Percentiles rank a stretch among this genome's conserved stretches.
These are phyloP conservation scores for Zygotorulaspora florentina DNA, from an alignment of 805 yeast genomes.

Conservation along the genomic window DNA sequence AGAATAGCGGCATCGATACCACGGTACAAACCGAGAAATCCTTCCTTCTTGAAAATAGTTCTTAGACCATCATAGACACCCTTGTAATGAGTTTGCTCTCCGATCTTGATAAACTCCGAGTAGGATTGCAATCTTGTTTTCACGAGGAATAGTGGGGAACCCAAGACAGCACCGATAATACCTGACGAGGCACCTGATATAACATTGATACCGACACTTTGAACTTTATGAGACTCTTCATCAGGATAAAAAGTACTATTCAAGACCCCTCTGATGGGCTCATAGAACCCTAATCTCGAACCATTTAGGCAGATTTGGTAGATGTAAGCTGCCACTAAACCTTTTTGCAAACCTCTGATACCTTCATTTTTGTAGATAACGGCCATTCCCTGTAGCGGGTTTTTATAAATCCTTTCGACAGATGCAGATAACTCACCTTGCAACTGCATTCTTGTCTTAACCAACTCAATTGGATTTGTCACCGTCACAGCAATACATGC, in stretches of 20 bases:
- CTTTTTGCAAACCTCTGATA: slow-evolving; percentile 80
- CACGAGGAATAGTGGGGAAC: slow-evolving; percentile 87
- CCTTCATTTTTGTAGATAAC: slow-evolving; percentile 80
- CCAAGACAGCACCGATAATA: slow-evolving; percentile 79
- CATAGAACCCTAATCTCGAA: slow-evolving; percentile 90
- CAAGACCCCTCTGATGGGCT: slow-evolving; percentile 65
- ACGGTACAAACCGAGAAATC: slow-evolving; percentile 77
- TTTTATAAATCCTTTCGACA: slow-evolving; percentile 59
- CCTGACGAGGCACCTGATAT: slow-evolving; percentile 81
- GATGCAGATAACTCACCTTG: slow-evolving; percentile 80
- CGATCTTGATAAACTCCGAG: slow-evolving; percentile 62
- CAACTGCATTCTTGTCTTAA: slow-evolving; percentile 93
- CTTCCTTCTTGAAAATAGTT: slow-evolving; percentile 61
- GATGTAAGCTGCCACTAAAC: slow-evolving; percentile 80
- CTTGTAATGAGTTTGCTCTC: slow-evolving; percentile 87
- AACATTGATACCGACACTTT: slow-evolving; percentile 58
- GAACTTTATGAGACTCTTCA: slow-evolving; percentile 45
- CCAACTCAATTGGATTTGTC: slow-evolving; percentile 92
- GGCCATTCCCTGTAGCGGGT: slow-evolving; percentile 78
- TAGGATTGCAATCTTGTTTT: slow-evolving; percentile 97
- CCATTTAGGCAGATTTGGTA: slow-evolving; percentile 93
- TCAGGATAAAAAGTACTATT: slow-evolving; percentile 54
- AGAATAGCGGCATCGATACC: slow-evolving; percentile 94
- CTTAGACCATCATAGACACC: slow-evolving; percentile 64
- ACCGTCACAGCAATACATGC: slow-evolving; percentile 98